Evolutionary conservation across 495 filamentous ascomycete species (phyloP), one percentile per base, ranked within the genome.

Genomic region (Corynascus novoguineensis): DNA sequence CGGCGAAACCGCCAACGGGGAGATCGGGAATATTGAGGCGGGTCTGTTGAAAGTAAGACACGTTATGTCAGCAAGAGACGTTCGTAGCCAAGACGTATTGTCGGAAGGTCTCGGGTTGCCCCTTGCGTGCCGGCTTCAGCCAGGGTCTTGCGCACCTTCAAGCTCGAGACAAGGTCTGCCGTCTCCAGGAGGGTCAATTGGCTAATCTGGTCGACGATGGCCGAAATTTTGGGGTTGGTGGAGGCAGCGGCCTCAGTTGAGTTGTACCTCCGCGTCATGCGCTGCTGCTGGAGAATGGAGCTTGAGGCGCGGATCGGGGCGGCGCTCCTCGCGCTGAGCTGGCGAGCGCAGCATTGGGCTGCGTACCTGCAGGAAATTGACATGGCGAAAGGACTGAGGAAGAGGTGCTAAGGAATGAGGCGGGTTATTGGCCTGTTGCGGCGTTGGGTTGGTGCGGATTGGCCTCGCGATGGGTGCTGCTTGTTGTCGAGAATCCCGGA

Each of bases 11-110:
- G 53, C 91, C 91, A 54, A 97, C 84, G 41, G 95, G 92, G 69
- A 97, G 84, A 67, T 99, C 95, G 72, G 95, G 95, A 68, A 99
- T 97, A 75, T 97, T 97, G 34, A 99, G 84, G 67, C 88, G 89
- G 63, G 89, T 81, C 93, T 98, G 65, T 59, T 55, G 48, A 17
- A 11, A 12, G 10, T 17, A 22, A 12, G 35, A 14, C 11, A 15
- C 8, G 27, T 42, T 28, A 50, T 38, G 35, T 44, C 37, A 53
- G 59, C 9, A 17, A 35, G 1, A 37, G 52, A n/a, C 3, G 14
- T 17, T 31, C 31, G 6, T 32, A 5, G 6, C 31, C 31, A 5
- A n/a, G n/a, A n/a, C n/a, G n/a, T 11, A 32, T 32, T 11, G 6
- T 32, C 31, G 11, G 11, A 32, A 32, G 27, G 6, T 34, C 8